Evolutionary conservation across 2,329 filamentous ascomycete species (phyloP), one percentile per base, ranked within the genome.

Genomic region (Penicillium janthinellum): DNA sequence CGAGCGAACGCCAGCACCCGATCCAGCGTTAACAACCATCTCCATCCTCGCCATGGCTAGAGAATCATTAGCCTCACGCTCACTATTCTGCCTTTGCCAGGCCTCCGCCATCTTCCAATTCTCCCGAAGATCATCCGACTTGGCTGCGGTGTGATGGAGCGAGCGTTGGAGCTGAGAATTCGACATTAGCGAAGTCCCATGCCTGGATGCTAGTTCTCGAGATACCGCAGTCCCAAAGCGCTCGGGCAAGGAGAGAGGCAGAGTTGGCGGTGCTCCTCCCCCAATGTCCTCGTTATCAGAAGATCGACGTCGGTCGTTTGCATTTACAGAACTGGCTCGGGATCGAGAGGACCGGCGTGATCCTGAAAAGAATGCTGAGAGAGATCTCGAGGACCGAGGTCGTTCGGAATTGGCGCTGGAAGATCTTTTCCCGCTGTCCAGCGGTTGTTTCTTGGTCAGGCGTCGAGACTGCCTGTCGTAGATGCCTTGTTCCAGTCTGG

Each of bases 401-500:
- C 67, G 65, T 17, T 71, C 70, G n/a, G 66, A 63, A 56, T 67
- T 67, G 14, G 66, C 64, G 54, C 72, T 76, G 11, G 73, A 71
- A 25, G 68, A 69, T 58, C 74, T 67, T 35, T 67, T 71, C 31
- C 70, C 70, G 56, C 59, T 72, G 20, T 60, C 62, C 4, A 71
- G 47, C 0, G 73, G 73, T 45, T 74, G 72, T 58, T 75, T 77
- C 58, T 76, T 77, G 15, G 69, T 71, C 15, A 77, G 64, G 35
- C 74, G 73, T 2, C 71, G 72, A 35, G 71, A 61, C 15, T 64
- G 63, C 42, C 68, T 66, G 47, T 67, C 70, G 45, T 59, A 20
- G 49, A 48, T 48, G 60, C 64, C 56, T 54, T 59, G 31, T 49
- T 64, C 45, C 48, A 55, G 55, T 66, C 65, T 49, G 50, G 64